Conservation (phyloP, 139 green algal genomes). For the Spirogloea muscicola region DNA sequence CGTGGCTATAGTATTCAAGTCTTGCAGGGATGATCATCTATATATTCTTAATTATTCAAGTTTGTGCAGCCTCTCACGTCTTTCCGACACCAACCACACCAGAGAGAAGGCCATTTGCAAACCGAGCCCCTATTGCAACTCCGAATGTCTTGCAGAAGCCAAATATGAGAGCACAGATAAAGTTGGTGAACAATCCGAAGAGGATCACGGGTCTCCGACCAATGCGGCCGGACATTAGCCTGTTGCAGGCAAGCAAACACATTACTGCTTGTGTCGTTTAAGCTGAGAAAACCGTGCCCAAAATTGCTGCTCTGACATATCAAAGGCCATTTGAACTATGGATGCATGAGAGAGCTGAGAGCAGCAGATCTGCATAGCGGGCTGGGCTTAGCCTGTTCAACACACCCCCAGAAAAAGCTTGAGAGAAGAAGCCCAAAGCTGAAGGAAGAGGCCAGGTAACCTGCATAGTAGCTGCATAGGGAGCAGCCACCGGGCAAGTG, state of each 20-base stretch:
- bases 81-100: slow-evolving; percentile 1
- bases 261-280: slow-evolving; percentile 2
- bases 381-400: background rate
- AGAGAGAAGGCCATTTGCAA: slow-evolving; percentile 18
- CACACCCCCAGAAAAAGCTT: slow-evolving; percentile 32
- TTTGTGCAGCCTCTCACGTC: slow-evolving; percentile 3
- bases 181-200: slow-evolving; percentile 12
- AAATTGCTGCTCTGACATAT: background rate
- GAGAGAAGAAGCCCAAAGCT: slow-evolving; percentile 7
- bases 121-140: background rate
- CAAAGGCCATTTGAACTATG: background rate
- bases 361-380: background rate
- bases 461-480: slow-evolving; percentile 39
- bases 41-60: too few relatives aligned
- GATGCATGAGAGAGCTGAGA: background rate
- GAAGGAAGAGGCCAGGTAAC: slow-evolving; percentile 17
- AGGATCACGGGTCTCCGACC: slow-evolving; percentile 18
- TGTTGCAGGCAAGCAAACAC: background rate
- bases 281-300: background rate
- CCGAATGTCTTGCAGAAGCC: slow-evolving; percentile 3
- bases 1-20: too few relatives aligned
- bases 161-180: slow-evolving; percentile 17
- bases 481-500: too few relatives aligned
- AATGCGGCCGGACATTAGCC: slow-evolving; percentile 23
- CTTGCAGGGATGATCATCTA: too few relatives aligned